Evolutionary conservation across 2,329 filamentous ascomycete genomes (phyloP), one percentile per base, ranked within the genome.

Genomic region (Ceratocystis cacaofunesta): DNA sequence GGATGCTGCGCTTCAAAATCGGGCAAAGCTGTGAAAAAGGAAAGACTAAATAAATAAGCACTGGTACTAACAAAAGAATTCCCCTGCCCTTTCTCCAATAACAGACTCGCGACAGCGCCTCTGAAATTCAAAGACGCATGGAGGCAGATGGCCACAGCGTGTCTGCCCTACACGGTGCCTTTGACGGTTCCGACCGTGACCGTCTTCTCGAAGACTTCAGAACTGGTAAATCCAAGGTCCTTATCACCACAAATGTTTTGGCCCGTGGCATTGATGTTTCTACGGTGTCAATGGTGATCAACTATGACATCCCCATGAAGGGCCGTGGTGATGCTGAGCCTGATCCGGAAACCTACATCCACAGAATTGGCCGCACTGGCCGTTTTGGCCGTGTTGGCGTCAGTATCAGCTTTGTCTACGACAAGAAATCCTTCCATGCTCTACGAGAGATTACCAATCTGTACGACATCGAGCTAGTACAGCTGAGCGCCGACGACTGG

Each of bases 351-450:
- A 99, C 94, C 0, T 99, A 99, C 73, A 87, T 99, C 61, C 94
- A 99, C 80, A 89, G 94, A 73, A 99, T 99, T 71, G 94, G 94
- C 68, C 90, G 94, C 72, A 99, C 94, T 15, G 94, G 94, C 69
- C 89, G 94, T 70, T 99, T 99, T 71, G 94, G 94, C 66, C 92
- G 92, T 74, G 91, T 97, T 43, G 94, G 94, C 72, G 94, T 97
- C 70, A 92, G 90, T 67, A 92, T 99, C 73, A 95, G 88, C 69
- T 96, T 99, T 71, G 90, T 99, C 64, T 89, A 91, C 70, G 91
- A 95, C 76, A 85, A 86, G 73, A 83, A 83, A 70, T 94, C 90
- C 74, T 97, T 86, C 81, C 75, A 83, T 57, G 88, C 89, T 70
- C 82, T 99, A 61, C 84, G 85, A 70, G 77, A 83, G n/a, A 99